Evolutionary conservation across 2,329 filamentous ascomycete genomes (phyloP).

Genomic region (Aureobasidium sp.): DNA sequence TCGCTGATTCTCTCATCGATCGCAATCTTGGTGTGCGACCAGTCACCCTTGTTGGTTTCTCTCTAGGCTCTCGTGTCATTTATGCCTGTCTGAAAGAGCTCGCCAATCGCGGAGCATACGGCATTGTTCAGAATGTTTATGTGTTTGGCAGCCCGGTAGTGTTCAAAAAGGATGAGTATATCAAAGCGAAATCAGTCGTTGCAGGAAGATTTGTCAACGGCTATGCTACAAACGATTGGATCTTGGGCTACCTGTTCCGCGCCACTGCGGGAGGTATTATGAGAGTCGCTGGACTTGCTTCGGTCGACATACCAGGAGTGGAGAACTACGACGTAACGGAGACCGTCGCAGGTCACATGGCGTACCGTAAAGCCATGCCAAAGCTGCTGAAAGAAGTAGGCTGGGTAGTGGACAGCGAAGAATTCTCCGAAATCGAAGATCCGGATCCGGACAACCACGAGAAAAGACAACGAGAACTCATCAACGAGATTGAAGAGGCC

Average conservation of each 20-base stretch:
- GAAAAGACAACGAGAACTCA: slow-evolving; percentile 81
- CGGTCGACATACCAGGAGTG: slow-evolving; percentile 71
- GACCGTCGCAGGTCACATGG: slow-evolving; percentile 86
- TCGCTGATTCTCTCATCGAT: slow-evolving; percentile 89
- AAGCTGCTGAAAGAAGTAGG: slow-evolving; percentile 77
- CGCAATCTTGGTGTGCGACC: slow-evolving; percentile 85
- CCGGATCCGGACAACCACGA: slow-evolving; percentile 91
- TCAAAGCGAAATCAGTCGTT: slow-evolving; percentile 74
- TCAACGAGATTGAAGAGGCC: slow-evolving; percentile 94
- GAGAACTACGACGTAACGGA: slow-evolving; percentile 84
- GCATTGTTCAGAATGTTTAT: slow-evolving; percentile 90
- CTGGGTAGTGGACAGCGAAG: slow-evolving; percentile 85
- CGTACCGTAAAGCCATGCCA: slow-evolving; percentile 90
- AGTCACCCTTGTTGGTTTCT: slow-evolving; percentile 91
- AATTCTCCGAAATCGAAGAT: slow-evolving; percentile 95
- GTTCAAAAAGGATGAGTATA: slow-evolving; percentile 82
- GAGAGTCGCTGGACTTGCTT: slow-evolving; percentile 73
- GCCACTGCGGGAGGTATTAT: slow-evolving; percentile 89
- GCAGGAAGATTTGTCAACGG: slow-evolving; percentile 92
- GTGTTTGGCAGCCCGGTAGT: slow-evolving; percentile 90
- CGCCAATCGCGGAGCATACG: slow-evolving; percentile 72
- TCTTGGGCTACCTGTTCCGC: slow-evolving; percentile 87
- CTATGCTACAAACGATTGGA: slow-evolving; percentile 94
- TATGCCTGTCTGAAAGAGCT: slow-evolving; percentile 87
- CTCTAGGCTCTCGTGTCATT: slow-evolving; percentile 83